Evolutionary conservation across 2,329 filamentous ascomycete genomes (phyloP).

Genomic region (Thelonectria rubi): DNA sequence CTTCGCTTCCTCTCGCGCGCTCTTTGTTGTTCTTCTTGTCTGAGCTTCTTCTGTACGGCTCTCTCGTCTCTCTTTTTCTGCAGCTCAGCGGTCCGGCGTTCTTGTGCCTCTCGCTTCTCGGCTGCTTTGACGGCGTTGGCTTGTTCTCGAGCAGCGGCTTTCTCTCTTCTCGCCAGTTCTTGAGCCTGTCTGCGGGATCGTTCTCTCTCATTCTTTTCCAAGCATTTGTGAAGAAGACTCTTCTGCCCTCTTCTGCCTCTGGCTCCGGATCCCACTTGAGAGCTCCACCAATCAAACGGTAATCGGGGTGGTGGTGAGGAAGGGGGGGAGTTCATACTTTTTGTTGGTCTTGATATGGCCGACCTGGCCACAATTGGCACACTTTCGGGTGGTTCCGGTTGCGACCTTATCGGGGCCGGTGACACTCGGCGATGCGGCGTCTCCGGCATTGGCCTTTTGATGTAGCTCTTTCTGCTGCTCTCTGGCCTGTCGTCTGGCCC

Average conservation of each 20-base stretch:
- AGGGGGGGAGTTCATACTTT: constrained; percentile 70
- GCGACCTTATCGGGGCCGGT: constrained; percentile 59
- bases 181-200: constrained; percentile 13
- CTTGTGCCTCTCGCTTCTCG: constrained; percentile 29
- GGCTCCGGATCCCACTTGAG: constrained; percentile 27
- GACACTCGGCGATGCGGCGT: constrained; percentile 61
- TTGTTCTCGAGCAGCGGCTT: constrained; percentile 23
- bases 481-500: constrained; percentile 86
- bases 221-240: constrained; percentile 29
- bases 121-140: constrained; percentile 23
- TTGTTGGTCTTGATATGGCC: constrained; percentile 99
- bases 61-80: constrained; percentile 28
- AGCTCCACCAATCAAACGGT: constrained; percentile 48
- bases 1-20: constrained; percentile 29
- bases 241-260: constrained; percentile 32
- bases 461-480: constrained; percentile 84
- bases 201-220: constrained; percentile 39
- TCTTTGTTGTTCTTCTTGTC: constrained; percentile 30
- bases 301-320: constrained; percentile 41
- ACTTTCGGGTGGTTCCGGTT: constrained; percentile 84
- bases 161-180: constrained; percentile 28
- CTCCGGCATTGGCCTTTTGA: constrained; percentile 54
- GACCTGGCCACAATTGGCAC: constrained; percentile 95
- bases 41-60: constrained; percentile 30
- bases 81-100: constrained; percentile 31